Conservation (phyloP, 129 eudicot species). For the Escallonia herrerae region DNA sequence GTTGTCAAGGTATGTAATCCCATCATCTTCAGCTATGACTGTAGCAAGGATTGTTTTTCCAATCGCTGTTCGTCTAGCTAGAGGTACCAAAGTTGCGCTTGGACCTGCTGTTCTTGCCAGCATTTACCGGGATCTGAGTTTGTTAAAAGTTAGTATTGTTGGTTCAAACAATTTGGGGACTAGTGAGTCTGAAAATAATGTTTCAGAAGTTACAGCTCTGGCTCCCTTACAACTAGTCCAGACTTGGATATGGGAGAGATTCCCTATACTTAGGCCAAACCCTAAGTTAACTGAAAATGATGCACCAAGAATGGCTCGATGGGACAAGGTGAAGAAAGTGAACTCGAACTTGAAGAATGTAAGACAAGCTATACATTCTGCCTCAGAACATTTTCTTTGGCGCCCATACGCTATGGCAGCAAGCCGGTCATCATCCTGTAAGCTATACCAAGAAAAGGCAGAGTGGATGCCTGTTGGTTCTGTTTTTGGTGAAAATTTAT, state of each 20-base stretch:
- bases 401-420: constrained; percentile 29
- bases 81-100: constrained; percentile 28
- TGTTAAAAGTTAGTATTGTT: constrained; percentile 8
- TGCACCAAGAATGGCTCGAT: constrained; percentile 20
- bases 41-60: neutral
- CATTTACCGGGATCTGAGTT: constrained; percentile 24
- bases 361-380: constrained; percentile 10
- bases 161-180: neutral
- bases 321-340: constrained; percentile 14
- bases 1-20: constrained; percentile 36
- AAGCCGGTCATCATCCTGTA: constrained; percentile 10
- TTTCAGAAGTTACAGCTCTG: constrained; percentile 7
- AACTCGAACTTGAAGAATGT: constrained; percentile 3
- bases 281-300: neutral
- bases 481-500: constrained; percentile 18
- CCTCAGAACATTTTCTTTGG: constrained; percentile 24
- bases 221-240: constrained; percentile 35
- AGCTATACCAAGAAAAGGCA: constrained; percentile 24
- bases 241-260: constrained; percentile 37
- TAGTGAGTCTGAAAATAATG: neutral
- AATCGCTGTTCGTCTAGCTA: constrained; percentile 24
- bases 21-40: constrained; percentile 1
- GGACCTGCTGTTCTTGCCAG: constrained; percentile 38
- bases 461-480: constrained; percentile 13
- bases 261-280: constrained; percentile 16